Evolutionary conservation across 192 early-diverging fungal species (phyloP), one percentile per base, ranked within the genome.

Genomic region (Backusella tuberculispora): DNA sequence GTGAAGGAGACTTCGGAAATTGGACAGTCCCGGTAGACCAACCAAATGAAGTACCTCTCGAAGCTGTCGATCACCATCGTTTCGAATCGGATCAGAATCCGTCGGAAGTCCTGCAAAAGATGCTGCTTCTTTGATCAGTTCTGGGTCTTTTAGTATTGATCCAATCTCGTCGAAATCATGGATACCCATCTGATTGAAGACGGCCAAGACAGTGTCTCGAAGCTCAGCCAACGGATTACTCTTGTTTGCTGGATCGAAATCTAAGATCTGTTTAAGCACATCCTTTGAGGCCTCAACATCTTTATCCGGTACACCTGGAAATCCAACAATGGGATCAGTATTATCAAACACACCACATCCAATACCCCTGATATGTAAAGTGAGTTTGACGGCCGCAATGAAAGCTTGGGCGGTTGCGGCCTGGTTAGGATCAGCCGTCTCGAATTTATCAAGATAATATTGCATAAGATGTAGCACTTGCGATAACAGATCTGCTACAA

Each of bases 171-270:
- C 53, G 10, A 60, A 60, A 4, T 60, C 21, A 26, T 12, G 0
- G 21, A 60, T 60, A n/a, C 53, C 53, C 53, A 60, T 9, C 53
- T 60, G 53, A 19, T 60, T 60, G 19, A 60, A 8, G 21, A 60
- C 24, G n/a, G 21, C 53, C 9, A 60, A 24, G 5, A 4, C n/a
- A 24, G 53, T 60, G 26, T 60, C 53, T 10, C 3, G 0, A n/a
- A 60, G 53, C 10, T 60, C 21, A 10, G 53, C 10, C 9, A 60
- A 21, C 2, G 53, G 53, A 24, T 60, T 60, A 9, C 10, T 26
- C 21, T 26, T 26, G 10, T 60, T 9, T 12, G 26, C 10, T 60
- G 53, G 53, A 26, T 60, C 13, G 26, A 60, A 60, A 26, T 26
- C 53, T 8, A 60, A 26, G 1, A 60, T 24, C 3, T 60, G 17